Evolutionary conservation across 352 stramenopile genomes (phyloP).

Genomic region (Pythium dissimile): DNA sequence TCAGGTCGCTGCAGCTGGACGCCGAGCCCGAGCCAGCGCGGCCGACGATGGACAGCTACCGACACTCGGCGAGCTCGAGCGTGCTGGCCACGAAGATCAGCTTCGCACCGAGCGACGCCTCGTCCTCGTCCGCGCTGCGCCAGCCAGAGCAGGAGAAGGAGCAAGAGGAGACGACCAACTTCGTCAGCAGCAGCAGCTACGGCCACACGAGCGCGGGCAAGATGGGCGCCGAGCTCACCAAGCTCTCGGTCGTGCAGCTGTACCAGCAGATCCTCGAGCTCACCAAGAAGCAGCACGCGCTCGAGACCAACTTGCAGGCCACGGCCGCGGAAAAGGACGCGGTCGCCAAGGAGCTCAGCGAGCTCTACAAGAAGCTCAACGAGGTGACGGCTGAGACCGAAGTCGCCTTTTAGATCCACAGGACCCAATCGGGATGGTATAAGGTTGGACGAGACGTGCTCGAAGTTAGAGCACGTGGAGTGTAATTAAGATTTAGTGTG

Average conservation of each 20-base stretch:
- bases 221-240: slow-evolving; percentile 7
- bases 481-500: too few relatives aligned
- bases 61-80: slow-evolving; percentile 30
- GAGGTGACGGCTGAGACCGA: slow-evolving; percentile 25
- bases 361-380: slow-evolving; percentile 31
- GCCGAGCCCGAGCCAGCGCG: slow-evolving; percentile 7
- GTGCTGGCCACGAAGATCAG: background rate
- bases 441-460: background rate
- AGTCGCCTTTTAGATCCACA: slow-evolving; percentile 10
- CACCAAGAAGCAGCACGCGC: slow-evolving; percentile 50
- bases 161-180: background rate
- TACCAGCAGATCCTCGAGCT: slow-evolving; percentile 65
- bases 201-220: background rate
- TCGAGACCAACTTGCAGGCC: slow-evolving; percentile 39
- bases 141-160: background rate
- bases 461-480: background rate
- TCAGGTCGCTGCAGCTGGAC: slow-evolving; percentile 32
- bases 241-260: slow-evolving; percentile 47
- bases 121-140: background rate
- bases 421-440: too few relatives aligned
- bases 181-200: background rate
- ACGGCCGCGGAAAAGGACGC: slow-evolving; percentile 35
- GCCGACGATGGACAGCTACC: slow-evolving; percentile 35
- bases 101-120: background rate
- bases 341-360: slow-evolving; percentile 39